phyloP scores from a whole-genome alignment of 805 yeast species.

The Ogataea ganodermae region DNA sequence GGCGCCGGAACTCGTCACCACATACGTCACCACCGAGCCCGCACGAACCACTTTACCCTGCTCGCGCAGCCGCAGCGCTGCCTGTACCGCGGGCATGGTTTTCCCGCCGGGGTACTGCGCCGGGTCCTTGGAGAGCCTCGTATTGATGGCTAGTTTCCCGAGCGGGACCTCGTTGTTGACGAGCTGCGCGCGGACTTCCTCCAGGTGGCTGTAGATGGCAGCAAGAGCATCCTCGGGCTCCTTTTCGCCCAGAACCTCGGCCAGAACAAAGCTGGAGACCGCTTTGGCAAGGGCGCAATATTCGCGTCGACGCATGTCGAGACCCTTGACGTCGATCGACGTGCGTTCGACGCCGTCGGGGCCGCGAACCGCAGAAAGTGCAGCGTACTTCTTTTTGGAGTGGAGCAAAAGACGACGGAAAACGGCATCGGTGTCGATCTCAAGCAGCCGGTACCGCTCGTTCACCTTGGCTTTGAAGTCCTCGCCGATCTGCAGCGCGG shows the following conservation, averaged over 20 bases:
- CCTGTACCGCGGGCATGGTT: slow-evolving; percentile 85
- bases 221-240: slow-evolving; percentile 78
- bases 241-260: slow-evolving; percentile 66
- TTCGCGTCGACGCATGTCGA: slow-evolving; percentile 97
- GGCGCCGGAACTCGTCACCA: slow-evolving; percentile 56
- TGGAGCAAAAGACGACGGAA: slow-evolving; percentile 82
- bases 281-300: slow-evolving; percentile 92
- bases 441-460: slow-evolving; percentile 82
- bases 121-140: slow-evolving; percentile 90
- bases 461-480: slow-evolving; percentile 84
- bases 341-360: slow-evolving; percentile 55
- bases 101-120: slow-evolving; percentile 76
- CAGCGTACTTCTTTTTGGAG: slow-evolving; percentile 98
- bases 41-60: slow-evolving; percentile 86
- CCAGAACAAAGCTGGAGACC: slow-evolving; percentile 71
- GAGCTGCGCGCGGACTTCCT: slow-evolving; percentile 56
- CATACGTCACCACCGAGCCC: slow-evolving; percentile 86
- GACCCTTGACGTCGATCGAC: slow-evolving; percentile 86
- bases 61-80: slow-evolving; percentile 77
- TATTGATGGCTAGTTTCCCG: slow-evolving; percentile 75
- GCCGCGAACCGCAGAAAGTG: slow-evolving; percentile 59
- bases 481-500: slow-evolving; percentile 81
- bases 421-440: slow-evolving; percentile 93
- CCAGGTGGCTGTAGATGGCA: slow-evolving; percentile 72
- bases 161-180: slow-evolving; percentile 62